Evolutionary conservation across 2,329 filamentous ascomycete species (phyloP).

Genomic region (Cryphonectria japonica): DNA sequence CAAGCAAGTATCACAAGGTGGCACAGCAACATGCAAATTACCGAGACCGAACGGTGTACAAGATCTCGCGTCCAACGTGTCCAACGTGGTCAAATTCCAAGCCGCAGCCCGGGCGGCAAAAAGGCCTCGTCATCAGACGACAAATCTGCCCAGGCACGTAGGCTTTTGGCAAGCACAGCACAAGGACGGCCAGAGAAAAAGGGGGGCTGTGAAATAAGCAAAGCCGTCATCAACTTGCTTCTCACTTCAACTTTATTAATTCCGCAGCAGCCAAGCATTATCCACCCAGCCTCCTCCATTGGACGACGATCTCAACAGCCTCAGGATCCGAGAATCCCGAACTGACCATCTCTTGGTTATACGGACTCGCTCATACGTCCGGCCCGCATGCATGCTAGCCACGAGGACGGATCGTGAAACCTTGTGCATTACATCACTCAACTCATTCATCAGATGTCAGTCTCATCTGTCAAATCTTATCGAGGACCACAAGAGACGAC

Average conservation of each 20-base stretch:
- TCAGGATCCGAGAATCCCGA: background rate
- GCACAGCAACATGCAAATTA: too few species aligned
- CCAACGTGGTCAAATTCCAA: background rate
- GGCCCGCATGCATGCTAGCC: background rate
- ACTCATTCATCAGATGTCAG: background rate
- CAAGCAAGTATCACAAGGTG: background rate
- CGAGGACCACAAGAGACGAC: background rate
- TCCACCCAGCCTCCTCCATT: background rate
- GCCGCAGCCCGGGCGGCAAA: background rate
- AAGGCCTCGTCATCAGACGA: conserved; percentile 8
- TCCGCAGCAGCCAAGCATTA: background rate
- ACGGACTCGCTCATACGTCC: background rate
- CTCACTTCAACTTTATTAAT: background rate
- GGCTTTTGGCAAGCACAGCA: background rate
- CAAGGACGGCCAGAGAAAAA: background rate
- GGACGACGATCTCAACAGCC: background rate
- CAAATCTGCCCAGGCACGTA: background rate
- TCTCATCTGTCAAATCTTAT: background rate
- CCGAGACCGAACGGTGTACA: background rate
- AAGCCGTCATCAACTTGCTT: background rate
- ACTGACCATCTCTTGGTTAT: background rate
- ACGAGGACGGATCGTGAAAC: background rate
- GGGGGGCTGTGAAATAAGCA: conserved; percentile 4
- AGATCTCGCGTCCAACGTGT: background rate
- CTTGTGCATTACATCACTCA: background rate